Evolutionary conservation across 164 flowering plant genomes (phyloP).

Genomic region (Akebia trifoliata): DNA sequence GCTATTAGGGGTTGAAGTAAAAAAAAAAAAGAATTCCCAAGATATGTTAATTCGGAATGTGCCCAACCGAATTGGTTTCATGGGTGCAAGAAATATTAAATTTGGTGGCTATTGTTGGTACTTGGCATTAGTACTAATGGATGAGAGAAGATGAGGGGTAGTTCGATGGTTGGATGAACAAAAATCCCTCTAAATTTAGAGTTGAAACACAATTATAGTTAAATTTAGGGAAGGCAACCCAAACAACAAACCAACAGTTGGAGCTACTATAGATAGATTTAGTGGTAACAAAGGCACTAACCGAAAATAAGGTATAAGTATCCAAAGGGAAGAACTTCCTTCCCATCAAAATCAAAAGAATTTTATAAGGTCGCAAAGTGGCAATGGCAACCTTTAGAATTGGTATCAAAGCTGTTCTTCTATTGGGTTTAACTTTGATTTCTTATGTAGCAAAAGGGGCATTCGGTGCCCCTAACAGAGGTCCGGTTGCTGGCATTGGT

Average conservation of each 20-base stretch:
- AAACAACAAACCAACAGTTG: not conserved
- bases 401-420: not conserved
- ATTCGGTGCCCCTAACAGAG: not conserved
- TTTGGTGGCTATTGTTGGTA: no score
- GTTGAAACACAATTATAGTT: not conserved
- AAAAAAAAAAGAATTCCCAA: no score
- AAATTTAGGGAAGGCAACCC: not conserved
- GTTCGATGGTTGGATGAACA: not conserved
- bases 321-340: no score
- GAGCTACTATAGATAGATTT: slow-evolving; percentile 4
- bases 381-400: slow-evolving; percentile 3
- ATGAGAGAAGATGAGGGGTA: not conserved
- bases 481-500: no score
- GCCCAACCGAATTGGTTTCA: no score
- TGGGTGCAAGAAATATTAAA: no score
- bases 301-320: not conserved
- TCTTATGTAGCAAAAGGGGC: not conserved
- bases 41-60: no score
- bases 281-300: not conserved
- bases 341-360: not conserved
- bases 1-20: no score
- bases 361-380: slow-evolving; percentile 3
- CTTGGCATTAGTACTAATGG: no score
- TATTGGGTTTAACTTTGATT: not conserved
- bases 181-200: slow-evolving; percentile 1